Base-by-base conservation (phyloP, 148 eudicot genomes). In the Rhododendron henanense region DNA sequence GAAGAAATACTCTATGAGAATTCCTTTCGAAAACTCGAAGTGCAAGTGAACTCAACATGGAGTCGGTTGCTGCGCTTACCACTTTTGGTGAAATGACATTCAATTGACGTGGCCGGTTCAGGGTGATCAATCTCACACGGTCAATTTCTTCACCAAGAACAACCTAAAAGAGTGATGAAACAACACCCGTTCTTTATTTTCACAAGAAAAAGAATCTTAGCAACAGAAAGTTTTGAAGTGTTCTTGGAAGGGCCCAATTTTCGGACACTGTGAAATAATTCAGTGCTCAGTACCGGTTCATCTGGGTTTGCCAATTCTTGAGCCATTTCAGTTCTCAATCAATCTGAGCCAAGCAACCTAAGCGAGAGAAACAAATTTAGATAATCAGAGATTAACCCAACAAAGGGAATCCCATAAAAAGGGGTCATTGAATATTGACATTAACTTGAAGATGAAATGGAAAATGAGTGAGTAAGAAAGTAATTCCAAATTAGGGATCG, bases 41-140 rank as follows among this genome's bases (percentile, higher is more conserved):
- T 1, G 15, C 76, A 45, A 10, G 39, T 35, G 23, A 63, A 37
- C 76, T 16, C 23, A 47, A 9, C n/a, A 31, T 9, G 31, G 75
- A 16, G 31, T 16, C 0, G 77, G 53, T 21, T 67, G n/a, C 59
- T 85, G 80, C 51, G 81, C 88, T 33, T 88, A 97, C 99, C 98
- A 94, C 92, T 86, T 93, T 93, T 33, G 91, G 78, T 21, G 96
- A 93, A 86, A 97, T 94, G 84, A 94, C 98, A 86, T 97, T 97
- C 88, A 97, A 89, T 47, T 94, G 96, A 37, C 94, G 96, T 83
- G 99, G 99, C 50, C 92, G 91, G 87, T 97, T 97, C 81, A 97
- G 91, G 81, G 98, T 97, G 78, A 95, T 88, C 89, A 94, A 35
- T 88, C 98, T 91, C 88, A 92, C 98, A 76, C 85, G 90, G 81